Evolutionary conservation across 1,284 basidiomycete species (phyloP).

Genomic region (Wallemia hederae): DNA sequence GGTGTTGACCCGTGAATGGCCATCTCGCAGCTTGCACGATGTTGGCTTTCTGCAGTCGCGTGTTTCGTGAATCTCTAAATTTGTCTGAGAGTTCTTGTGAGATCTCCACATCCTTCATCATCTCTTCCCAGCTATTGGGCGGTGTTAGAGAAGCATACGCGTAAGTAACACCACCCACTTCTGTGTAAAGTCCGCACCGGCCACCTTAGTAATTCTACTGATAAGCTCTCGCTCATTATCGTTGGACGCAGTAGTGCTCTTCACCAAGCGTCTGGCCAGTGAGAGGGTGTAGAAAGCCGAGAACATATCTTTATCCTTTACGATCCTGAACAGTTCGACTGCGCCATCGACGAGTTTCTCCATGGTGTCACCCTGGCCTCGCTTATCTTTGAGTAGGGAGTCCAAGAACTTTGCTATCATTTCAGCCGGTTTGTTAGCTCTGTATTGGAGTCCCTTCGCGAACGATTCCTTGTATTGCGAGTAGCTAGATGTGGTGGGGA

Average conservation of each 20-base stretch:
- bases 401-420: background rate
- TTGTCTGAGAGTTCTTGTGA: background rate
- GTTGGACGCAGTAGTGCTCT: background rate
- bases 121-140: background rate
- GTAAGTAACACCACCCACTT: background rate
- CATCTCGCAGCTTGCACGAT: background rate
- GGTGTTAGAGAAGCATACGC: background rate
- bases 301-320: slow-evolving; percentile 1
- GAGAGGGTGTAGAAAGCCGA: background rate
- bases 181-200: background rate
- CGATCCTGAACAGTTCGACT: background rate
- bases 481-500: background rate
- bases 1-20: background rate
- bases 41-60: background rate
- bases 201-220: background rate
- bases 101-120: background rate
- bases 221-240: background rate
- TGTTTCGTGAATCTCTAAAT: background rate
- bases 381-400: background rate
- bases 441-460: background rate
- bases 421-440: background rate
- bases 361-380: background rate
- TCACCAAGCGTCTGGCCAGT: background rate
- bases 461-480: background rate
- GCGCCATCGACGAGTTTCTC: background rate